These are phyloP conservation scores for Ceratobasidium sp. DNA, from an alignment of 1,284 basidiomycete species.

Conservation along the genomic window DNA sequence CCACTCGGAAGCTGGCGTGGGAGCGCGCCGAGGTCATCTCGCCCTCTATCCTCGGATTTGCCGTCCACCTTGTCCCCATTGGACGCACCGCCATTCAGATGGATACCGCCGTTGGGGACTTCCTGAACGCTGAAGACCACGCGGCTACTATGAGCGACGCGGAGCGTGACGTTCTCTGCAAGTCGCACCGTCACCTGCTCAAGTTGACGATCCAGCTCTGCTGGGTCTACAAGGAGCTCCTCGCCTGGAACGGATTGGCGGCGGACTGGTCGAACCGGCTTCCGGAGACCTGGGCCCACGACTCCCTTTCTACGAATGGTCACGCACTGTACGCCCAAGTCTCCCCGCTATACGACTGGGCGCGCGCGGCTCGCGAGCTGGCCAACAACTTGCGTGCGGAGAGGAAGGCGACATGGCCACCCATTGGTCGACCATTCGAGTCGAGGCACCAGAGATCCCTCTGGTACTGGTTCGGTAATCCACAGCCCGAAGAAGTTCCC, in stretches of 20 bases:
- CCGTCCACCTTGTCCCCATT: neutral
- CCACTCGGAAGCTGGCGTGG: neutral
- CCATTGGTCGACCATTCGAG: no score
- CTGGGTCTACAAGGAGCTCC: conserved; percentile 7
- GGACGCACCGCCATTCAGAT: neutral
- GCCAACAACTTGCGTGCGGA: no score
- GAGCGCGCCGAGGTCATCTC: neutral
- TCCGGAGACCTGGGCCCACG: neutral
- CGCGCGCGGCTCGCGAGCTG: no score
- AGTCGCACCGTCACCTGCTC: neutral
- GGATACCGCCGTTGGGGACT: neutral
- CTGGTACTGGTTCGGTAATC: no score
- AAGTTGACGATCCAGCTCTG: neutral
- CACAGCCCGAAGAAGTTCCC: no score
- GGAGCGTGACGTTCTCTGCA: neutral
- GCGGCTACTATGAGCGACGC: neutral
- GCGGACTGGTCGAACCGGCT: neutral
- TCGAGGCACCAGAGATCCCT: no score
- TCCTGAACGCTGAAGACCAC: neutral
- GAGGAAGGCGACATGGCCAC: no score
- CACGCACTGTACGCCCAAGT: no score
- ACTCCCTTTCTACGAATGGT: neutral
- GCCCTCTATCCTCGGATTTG: neutral
- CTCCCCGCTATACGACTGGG: no score
- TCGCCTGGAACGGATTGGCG: neutral